Conservation (phyloP, 441 rosid species). For the Breynia disticha region DNA sequence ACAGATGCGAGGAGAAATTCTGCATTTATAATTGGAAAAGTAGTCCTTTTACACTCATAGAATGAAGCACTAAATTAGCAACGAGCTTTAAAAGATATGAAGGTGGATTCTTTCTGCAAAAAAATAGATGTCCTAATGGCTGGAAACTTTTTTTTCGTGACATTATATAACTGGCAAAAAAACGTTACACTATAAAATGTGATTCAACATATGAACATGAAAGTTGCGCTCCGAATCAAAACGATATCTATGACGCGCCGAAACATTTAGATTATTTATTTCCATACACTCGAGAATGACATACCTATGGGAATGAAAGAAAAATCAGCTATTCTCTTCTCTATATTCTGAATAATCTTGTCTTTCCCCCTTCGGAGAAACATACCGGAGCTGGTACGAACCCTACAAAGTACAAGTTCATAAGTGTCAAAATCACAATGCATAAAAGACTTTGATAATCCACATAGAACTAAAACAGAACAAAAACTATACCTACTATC, state of each 20-base stretch:
- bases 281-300: conserved; percentile 9
- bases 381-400: conserved; percentile 93
- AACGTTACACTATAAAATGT: too few relatives aligned
- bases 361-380: conserved; percentile 71
- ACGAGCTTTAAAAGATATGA: too few relatives aligned
- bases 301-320: conserved; percentile 73
- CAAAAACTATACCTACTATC: conserved; percentile 61
- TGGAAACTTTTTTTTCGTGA: too few relatives aligned
- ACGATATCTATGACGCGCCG: background rate
- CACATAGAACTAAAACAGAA: background rate
- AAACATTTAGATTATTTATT: background rate
- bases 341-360: conserved; percentile 50
- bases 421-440: background rate
- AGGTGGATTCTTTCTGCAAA: too few relatives aligned
- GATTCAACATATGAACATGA: background rate
- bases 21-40: too few relatives aligned
- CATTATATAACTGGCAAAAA: too few relatives aligned
- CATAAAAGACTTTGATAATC: background rate
- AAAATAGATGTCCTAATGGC: too few relatives aligned
- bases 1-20: too few relatives aligned
- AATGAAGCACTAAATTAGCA: too few relatives aligned
- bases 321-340: conserved; percentile 85
- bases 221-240: background rate
- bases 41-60: too few relatives aligned
- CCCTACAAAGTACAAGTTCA: conserved; percentile 38